phyloP scores from a whole-genome alignment of 306 rosid species.

The Alnus glutinosa region DNA sequence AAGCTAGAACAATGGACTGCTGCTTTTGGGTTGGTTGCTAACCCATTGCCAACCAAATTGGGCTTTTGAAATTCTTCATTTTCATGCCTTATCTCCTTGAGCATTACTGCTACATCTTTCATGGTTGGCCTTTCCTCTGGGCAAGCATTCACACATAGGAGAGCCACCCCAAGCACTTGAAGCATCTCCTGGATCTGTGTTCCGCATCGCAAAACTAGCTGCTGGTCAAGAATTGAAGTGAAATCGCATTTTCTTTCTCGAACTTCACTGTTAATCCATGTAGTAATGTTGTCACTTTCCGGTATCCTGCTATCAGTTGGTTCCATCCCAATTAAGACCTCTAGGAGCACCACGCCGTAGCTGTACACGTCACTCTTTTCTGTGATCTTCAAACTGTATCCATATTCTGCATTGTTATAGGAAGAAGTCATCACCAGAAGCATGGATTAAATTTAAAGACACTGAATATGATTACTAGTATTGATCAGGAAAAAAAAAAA shows the following conservation, averaged over 20 bases:
- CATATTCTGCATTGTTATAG: conserved; percentile 70
- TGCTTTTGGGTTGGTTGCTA: conserved; percentile 49
- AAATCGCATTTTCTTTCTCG: conserved; percentile 57
- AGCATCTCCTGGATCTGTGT: conserved; percentile 88
- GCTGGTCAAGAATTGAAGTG: conserved; percentile 70
- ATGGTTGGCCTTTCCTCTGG: conserved; percentile 88
- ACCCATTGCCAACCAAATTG: conserved; percentile 46
- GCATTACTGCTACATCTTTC: conserved; percentile 91
- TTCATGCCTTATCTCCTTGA: conserved; percentile 76
- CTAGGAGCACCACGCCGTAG: conserved; percentile 84
- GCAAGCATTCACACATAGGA: conserved; percentile 70
- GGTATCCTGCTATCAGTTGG: conserved; percentile 75
- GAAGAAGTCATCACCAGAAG: neutral
- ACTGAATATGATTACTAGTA: neutral
- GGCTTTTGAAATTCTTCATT: conserved; percentile 68
- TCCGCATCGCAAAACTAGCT: conserved; percentile 66
- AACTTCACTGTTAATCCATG: conserved; percentile 72
- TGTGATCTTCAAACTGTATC: conserved; percentile 92
- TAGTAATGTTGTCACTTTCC: conserved; percentile 70
- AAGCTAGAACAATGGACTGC: conserved; percentile 80
- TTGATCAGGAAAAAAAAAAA: neutral
- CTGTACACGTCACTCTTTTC: conserved; percentile 96
- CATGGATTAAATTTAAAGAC: neutral
- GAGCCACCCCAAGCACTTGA: conserved; percentile 92
- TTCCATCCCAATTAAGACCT: conserved; percentile 76